These are phyloP conservation scores for Amylocarpus encephaloides DNA, from an alignment of 2,329 filamentous ascomycete genomes.

Conservation along the genomic window DNA sequence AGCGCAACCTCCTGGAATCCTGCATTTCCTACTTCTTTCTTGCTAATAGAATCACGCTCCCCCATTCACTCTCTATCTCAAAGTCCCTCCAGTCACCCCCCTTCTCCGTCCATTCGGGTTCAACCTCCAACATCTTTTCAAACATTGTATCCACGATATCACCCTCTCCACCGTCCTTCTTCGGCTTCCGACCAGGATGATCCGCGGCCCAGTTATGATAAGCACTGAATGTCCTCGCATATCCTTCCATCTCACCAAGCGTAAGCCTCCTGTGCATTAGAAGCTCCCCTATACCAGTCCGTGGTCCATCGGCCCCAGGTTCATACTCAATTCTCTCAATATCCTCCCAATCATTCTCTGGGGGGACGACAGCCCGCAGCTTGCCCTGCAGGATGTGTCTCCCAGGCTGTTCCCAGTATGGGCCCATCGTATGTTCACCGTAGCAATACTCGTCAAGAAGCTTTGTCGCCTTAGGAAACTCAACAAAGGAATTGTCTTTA, in stretches of 20 bases:
- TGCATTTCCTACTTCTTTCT: conserved; percentile 33
- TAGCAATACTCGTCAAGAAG: conserved; percentile 53
- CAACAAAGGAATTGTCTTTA: conserved; percentile 55
- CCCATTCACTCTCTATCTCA: conserved; percentile 55
- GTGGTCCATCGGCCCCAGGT: conserved; percentile 39
- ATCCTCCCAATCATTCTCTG: conserved; percentile 44
- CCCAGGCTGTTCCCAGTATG: conserved; percentile 57
- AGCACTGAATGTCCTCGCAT: conserved; percentile 54
- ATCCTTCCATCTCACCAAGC: conserved; percentile 54
- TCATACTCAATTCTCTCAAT: conserved; percentile 51
- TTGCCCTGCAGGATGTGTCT: conserved; percentile 47
- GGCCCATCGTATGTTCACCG: conserved; percentile 47
- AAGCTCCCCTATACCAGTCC: conserved; percentile 34
- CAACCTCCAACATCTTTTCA: conserved; percentile 48
- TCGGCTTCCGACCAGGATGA: conserved; percentile 43
- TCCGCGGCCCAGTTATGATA: conserved; percentile 53
- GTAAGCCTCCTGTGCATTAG: conserved; percentile 50
- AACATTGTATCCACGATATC: conserved; percentile 59
- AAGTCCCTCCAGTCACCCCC: conserved; percentile 46
- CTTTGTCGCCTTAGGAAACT: conserved; percentile 43
- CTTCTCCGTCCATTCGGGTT: conserved; percentile 44
- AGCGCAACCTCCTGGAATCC: too few species aligned
- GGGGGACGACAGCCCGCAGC: conserved; percentile 46
- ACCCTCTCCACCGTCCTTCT: conserved; percentile 48
- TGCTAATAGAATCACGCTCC: conserved; percentile 52